Conservation (phyloP, 768 basidiomycete genomes). For the Psilocybe azurescens region DNA sequence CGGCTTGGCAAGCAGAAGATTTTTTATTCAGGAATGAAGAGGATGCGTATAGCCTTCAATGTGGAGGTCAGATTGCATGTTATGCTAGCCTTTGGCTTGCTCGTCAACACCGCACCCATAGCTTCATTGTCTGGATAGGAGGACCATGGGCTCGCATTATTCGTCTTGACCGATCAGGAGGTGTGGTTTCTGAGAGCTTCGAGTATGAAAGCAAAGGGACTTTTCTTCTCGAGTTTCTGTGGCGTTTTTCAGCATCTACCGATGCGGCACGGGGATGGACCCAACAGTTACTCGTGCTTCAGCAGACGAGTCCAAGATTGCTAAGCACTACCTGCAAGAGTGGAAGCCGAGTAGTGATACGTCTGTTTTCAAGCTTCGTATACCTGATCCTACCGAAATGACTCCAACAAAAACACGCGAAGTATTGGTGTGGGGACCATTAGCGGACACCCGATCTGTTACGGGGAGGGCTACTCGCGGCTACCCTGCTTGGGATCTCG, state of each 20-base stretch:
- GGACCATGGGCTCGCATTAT: constrained; percentile 32
- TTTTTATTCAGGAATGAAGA: constrained; percentile 9
- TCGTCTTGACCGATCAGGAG: constrained; percentile 37
- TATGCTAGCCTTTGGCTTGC: constrained; percentile 25
- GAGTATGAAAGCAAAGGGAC: constrained; percentile 22
- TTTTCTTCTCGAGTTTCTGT: constrained; percentile 34
- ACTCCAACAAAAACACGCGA: constrained; percentile 15
- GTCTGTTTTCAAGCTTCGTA: background rate
- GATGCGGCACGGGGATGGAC: constrained; percentile 31
- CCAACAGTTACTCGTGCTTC: constrained; percentile 24
- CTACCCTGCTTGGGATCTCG: constrained; percentile 21
- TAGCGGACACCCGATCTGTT: constrained; percentile 21
- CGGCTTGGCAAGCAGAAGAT: background rate
- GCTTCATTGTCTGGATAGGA: constrained; percentile 34
- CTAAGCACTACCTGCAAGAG: constrained; percentile 8
- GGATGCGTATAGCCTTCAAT: background rate
- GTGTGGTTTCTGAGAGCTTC: constrained; percentile 32
- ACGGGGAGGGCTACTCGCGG: constrained; percentile 28
- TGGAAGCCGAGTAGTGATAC: background rate
- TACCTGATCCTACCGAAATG: constrained; percentile 15
- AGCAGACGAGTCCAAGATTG: constrained; percentile 9
- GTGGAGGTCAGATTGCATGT: constrained; percentile 28
- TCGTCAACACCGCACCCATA: constrained; percentile 32
- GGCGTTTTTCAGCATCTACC: constrained; percentile 27
- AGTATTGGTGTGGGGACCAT: constrained; percentile 20